A percentile compares a stretch with the other conserved stretches of the same genome.
Evolutionary conservation across 805 yeast genomes (phyloP).

Genomic region (Yamadazyma paraphyllophila): DNA sequence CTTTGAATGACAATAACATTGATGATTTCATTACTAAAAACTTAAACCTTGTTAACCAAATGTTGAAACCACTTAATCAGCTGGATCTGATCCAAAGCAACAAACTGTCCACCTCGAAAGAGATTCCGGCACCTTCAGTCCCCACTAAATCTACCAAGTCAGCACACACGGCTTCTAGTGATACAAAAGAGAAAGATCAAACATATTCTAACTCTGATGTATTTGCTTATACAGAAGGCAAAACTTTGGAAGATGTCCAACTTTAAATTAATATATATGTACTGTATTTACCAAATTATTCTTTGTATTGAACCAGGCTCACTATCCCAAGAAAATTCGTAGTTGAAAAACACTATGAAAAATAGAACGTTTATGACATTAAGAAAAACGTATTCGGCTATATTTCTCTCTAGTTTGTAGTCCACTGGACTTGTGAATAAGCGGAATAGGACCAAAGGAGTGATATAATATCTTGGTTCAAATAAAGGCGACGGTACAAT

Average conservation of each 20-base stretch:
- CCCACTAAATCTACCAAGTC: not conserved
- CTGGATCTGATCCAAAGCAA: not conserved
- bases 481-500: constrained; percentile 87
- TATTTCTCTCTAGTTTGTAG: constrained; percentile 29
- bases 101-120: not conserved
- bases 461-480: constrained; percentile 89
- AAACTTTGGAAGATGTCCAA: constrained; percentile 8
- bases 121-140: not conserved
- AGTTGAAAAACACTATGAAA: constrained; percentile 53
- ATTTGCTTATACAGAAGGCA: constrained; percentile 7
- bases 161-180: not conserved
- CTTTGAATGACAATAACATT: constrained; percentile 19
- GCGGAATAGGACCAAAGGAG: constrained; percentile 79
- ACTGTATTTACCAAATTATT: constrained; percentile 74
- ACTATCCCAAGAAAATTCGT: constrained; percentile 66
- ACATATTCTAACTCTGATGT: constrained; percentile 4
- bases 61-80: constrained; percentile 1
- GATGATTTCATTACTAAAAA: constrained; percentile 33
- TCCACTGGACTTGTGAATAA: constrained; percentile 33
- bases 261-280: constrained; percentile 1
- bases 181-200: not conserved
- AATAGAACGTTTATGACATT: constrained; percentile 53
- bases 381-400: constrained; percentile 63
- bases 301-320: constrained; percentile 60
- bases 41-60: constrained; percentile 16